Evolutionary conservation across 257 asterid species (phyloP).

Genomic region (Plantago ovata): DNA sequence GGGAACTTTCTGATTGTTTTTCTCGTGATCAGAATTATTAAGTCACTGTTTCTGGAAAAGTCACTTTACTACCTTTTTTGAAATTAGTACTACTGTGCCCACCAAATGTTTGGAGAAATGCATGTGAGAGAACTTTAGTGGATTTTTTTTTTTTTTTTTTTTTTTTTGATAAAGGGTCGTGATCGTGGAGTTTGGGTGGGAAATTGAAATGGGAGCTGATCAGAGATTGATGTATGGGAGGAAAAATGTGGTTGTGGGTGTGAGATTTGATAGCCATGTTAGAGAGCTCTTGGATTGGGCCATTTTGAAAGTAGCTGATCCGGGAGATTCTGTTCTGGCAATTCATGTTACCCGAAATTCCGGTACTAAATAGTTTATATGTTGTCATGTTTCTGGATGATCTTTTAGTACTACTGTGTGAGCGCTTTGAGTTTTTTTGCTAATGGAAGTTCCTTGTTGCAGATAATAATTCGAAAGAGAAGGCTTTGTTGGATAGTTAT

Average conservation of each 20-base stretch:
- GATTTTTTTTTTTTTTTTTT: slow-evolving; percentile 21
- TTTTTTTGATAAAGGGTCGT: slow-evolving; percentile 9
- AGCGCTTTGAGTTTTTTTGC: neutral
- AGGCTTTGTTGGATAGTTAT: slow-evolving; percentile 50
- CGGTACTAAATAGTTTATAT: slow-evolving; percentile 41
- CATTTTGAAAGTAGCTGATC: slow-evolving; percentile 68
- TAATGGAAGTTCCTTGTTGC: slow-evolving; percentile 21
- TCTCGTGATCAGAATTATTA: slow-evolving; percentile 21
- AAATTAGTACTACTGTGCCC: no score
- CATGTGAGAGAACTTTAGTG: slow-evolving; percentile 4
- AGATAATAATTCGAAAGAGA: slow-evolving; percentile 54
- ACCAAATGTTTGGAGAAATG: slow-evolving; percentile 21
- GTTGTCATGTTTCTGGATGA: neutral
- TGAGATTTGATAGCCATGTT: slow-evolving; percentile 59
- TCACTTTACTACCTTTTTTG: no score
- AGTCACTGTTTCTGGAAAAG: no score
- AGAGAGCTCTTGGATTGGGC: slow-evolving; percentile 89
- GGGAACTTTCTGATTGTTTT: slow-evolving; percentile 37
- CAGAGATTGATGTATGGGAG: slow-evolving; percentile 34
- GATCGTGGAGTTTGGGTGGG: slow-evolving; percentile 15
- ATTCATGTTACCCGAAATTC: slow-evolving; percentile 75
- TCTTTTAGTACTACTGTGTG: slow-evolving; percentile 4
- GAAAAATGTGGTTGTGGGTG: slow-evolving; percentile 75
- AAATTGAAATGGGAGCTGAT: slow-evolving; percentile 42
- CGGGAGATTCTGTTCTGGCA: slow-evolving; percentile 76